These are phyloP conservation scores for Eucalyptus cladocalyx DNA, from an alignment of 345 rosid species.

Conservation along the genomic window DNA sequence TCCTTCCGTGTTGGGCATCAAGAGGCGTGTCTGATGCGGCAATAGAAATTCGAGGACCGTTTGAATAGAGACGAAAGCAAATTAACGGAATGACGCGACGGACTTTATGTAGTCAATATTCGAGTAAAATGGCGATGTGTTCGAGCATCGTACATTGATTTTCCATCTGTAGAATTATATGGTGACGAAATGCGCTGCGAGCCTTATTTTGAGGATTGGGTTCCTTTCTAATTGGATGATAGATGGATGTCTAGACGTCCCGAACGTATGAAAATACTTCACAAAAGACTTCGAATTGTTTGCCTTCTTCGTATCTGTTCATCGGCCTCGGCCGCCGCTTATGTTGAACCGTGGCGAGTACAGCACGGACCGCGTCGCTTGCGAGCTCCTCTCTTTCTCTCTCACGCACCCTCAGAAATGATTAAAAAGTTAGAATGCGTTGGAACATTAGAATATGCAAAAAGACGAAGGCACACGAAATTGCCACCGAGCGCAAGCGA, in stretches of 20 bases:
- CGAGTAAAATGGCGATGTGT: background rate
- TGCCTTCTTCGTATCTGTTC: no score
- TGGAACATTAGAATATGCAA: background rate
- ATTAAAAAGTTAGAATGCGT: background rate
- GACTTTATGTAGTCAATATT: background rate
- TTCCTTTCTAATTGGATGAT: fast-evolving
- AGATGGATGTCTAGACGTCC: background rate
- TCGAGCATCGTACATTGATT: background rate
- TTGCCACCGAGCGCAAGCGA: background rate
- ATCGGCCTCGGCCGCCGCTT: no score
- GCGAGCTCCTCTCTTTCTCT: background rate
- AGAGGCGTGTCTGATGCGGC: background rate
- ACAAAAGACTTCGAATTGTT: background rate
- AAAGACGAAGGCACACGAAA: background rate
- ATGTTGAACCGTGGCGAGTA: background rate
- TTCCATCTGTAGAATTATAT: background rate
- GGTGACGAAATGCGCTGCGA: background rate
- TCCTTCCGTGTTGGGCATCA: background rate
- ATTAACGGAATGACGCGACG: background rate
- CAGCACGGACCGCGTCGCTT: background rate
- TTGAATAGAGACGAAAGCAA: background rate
- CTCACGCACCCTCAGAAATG: no score
- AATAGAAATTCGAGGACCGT: background rate
- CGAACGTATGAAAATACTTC: background rate
- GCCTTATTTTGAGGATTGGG: background rate